phyloP scores from a whole-genome alignment of 805 yeast species.

The Diddensiella caesifluorescens region DNA sequence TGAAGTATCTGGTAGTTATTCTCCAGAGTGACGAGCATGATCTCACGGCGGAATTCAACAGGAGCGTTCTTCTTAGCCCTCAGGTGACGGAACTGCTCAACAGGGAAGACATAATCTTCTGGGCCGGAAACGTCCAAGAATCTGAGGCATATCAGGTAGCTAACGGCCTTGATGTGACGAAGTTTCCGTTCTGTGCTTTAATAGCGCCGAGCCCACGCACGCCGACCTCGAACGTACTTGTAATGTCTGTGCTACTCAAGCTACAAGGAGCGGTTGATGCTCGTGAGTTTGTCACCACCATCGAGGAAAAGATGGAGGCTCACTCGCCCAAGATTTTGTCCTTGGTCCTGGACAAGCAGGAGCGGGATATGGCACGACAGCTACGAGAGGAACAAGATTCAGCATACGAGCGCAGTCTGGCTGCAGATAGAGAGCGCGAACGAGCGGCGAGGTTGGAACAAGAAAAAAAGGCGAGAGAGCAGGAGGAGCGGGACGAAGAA shows the following conservation, averaged over 20 bases:
- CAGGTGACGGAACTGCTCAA: slow-evolving; percentile 43
- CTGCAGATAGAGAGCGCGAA: slow-evolving; percentile 54
- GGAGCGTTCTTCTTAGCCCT: slow-evolving; percentile 46
- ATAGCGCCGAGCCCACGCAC: slow-evolving; percentile 56
- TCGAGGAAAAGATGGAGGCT: slow-evolving; percentile 45
- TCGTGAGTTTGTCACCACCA: slow-evolving; percentile 39
- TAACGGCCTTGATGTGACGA: slow-evolving; percentile 61
- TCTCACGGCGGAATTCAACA: slow-evolving; percentile 48
- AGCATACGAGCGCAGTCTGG: slow-evolving; percentile 67
- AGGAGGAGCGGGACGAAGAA: slow-evolving; percentile 15
- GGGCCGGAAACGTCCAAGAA: slow-evolving; percentile 85
- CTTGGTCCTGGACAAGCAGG: slow-evolving; percentile 59
- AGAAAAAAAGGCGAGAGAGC: slow-evolving; percentile 18
- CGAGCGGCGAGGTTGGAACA: slow-evolving; percentile 24
- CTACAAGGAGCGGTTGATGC: slow-evolving; percentile 42
- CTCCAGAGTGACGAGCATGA: slow-evolving; percentile 71
- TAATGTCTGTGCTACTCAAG: slow-evolving; percentile 55
- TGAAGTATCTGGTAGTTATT: slow-evolving; percentile 67
- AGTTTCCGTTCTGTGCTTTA: slow-evolving; percentile 78
- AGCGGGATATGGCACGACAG: slow-evolving; percentile 48
- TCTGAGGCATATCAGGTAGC: slow-evolving; percentile 84
- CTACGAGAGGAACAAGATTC: slow-evolving; percentile 69
- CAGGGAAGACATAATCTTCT: slow-evolving; percentile 53
- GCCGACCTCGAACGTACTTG: slow-evolving; percentile 38
- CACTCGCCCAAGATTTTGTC: slow-evolving; percentile 54